Base-by-base conservation (phyloP, 2,329 filamentous ascomycete species). In the Didymellaceae sp. region DNA sequence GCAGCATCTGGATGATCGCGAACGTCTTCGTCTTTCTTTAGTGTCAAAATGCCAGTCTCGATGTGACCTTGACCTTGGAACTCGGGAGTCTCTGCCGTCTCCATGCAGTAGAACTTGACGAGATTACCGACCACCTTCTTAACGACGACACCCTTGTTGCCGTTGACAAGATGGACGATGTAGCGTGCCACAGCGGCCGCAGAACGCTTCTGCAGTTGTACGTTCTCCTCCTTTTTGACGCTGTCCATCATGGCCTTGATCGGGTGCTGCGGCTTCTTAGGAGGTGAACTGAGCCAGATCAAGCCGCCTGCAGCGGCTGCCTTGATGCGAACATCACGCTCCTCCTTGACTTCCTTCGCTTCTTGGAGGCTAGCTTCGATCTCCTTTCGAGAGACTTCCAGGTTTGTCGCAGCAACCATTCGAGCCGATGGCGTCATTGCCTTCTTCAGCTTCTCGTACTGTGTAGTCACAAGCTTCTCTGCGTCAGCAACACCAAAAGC, bases 231-330 rank as follows among this genome's bases (percentile, higher is more conserved):
- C 28, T 86, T 87, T 75, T 97, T 99, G 67, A 99, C 84, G 66
- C 93, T 97, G 72, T 99, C 94, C 94, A 99, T 99, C 74, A 99
- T 89, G 2, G 87, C 90, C 75, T 96, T 97, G 76, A 99, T 99
- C 10, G 96, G 85, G 14, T 47, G 87, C 84, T 55, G 90, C 91
- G 93, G 91, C 71, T 96, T 97, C 82, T 96, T 97, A 0, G 95
- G 93, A 8, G 97, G 82, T 22, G 89, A 82, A 50, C 86, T 85
- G 76, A 97, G 86, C n/a, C 91, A 88, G 39, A 99, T 89, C 48
- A 97, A 77, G 9, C 92, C 92, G 57, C 90, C 91, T 9, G 93
- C 91, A 16, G 91, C 90, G 6, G 90, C 89, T 13, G 94, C 90
- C 69, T 86, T 87, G 70, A 99, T 88, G 28, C 94, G 88, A 42